Percentiles rank a stretch among this genome's conserved stretches.
Evolutionary conservation across 2,329 filamentous ascomycete genomes (phyloP).

Genomic region (Ilyonectria mors-panacis): DNA sequence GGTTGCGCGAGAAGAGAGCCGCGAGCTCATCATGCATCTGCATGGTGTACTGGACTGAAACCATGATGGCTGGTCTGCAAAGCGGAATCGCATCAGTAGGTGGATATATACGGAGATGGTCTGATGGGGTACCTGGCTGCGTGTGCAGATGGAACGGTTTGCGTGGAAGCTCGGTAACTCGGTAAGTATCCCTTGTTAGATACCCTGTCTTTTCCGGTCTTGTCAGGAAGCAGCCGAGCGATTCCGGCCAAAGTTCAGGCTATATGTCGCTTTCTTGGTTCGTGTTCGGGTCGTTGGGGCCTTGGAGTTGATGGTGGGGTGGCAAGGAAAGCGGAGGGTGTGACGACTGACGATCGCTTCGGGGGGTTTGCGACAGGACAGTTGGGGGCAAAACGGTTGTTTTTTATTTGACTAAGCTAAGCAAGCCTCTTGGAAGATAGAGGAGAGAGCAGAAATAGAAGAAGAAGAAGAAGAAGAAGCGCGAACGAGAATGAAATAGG

Average conservation of each 20-base stretch:
- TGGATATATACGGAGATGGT: constrained; percentile 19
- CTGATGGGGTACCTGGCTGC: constrained; percentile 33
- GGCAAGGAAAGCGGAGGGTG: constrained; percentile 39
- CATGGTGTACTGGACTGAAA: constrained; percentile 62
- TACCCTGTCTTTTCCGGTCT: constrained; percentile 2
- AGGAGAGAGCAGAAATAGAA: constrained; percentile 23
- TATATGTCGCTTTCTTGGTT: constrained; percentile 11
- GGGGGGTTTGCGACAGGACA: constrained; percentile 37
- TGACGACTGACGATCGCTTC: constrained; percentile 34
- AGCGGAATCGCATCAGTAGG: constrained; percentile 30
- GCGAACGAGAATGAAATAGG: constrained; percentile 15
- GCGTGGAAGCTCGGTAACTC: not conserved
- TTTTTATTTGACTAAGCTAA: constrained; percentile 48
- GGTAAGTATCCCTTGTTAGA: constrained; percentile 7
- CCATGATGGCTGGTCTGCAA: constrained; percentile 51
- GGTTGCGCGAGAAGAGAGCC: constrained; percentile 82
- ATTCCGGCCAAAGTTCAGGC: constrained; percentile 14
- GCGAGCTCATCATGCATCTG: constrained; percentile 86
- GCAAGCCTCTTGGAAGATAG: constrained; percentile 40
- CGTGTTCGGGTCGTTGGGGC: constrained; percentile 24
- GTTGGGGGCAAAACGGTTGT: constrained; percentile 40
- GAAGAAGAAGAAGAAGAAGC: constrained; percentile 21
- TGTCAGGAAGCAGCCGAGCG: constrained; percentile 9
- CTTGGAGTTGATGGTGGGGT: constrained; percentile 32
- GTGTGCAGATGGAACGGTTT: constrained; percentile 10